A percentile compares a stretch with the other conserved stretches of the same genome.
These are phyloP conservation scores for Cyclanthera cordifolia DNA, from an alignment of 306 rosid species.

Conservation along the genomic window DNA sequence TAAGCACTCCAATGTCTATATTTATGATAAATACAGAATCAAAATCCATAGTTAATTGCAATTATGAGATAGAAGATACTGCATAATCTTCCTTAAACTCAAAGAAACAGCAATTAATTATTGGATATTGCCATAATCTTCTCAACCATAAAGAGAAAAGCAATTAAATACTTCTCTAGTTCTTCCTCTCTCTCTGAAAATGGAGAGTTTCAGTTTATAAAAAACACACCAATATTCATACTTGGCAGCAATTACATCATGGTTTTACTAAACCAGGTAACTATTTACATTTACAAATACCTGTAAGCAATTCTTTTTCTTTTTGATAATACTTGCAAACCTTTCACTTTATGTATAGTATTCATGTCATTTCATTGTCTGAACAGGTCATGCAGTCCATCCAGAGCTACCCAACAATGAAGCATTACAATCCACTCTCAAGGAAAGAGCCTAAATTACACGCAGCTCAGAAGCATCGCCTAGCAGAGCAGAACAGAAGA, in stretches of 20 bases:
- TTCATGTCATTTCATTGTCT: neutral
- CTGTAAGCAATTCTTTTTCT: neutral
- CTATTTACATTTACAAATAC: neutral
- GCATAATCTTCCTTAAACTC: neutral
- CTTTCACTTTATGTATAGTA: too few species aligned
- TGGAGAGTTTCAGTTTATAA: neutral
- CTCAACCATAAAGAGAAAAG: neutral
- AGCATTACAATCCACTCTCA: conserved; percentile 24
- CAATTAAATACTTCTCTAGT: neutral
- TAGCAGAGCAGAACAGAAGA: conserved; percentile 66
- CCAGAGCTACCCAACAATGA: conserved; percentile 20
- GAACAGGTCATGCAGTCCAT: conserved; percentile 36
- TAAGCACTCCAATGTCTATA: neutral
- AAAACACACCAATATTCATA: neutral
- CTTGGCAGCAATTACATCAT: neutral
- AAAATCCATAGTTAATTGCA: conserved; percentile 8
- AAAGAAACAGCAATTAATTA: neutral
- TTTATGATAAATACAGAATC: neutral
- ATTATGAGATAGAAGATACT: conserved; percentile 6
- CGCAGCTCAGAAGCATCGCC: conserved; percentile 57
- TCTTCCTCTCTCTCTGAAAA: neutral
- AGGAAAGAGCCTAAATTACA: conserved; percentile 31
- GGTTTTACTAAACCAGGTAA: neutral
- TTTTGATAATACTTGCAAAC: neutral
- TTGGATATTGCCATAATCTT: too few species aligned